Percentiles rank a stretch among this genome's conserved stretches.
Evolutionary conservation across 1,139 yeast species (phyloP).

Genomic region (Meyerozyma athensensis): DNA sequence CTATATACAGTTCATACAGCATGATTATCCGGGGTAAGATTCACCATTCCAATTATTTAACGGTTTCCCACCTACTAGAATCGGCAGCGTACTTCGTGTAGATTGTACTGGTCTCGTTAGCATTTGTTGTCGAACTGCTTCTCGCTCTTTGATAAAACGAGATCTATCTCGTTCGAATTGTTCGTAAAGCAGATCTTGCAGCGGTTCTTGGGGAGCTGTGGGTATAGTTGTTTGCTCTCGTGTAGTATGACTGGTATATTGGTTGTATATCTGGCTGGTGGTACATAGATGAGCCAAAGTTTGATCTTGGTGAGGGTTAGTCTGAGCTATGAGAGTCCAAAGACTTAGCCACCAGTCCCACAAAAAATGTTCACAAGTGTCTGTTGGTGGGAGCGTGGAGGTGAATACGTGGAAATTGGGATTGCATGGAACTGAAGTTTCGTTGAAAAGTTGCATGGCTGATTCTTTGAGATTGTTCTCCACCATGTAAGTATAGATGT

Average conservation of each 20-base stretch:
- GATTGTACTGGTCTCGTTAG: not conserved
- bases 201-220: not conserved
- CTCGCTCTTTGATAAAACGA: not conserved
- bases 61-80: too few relatives aligned
- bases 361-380: not conserved
- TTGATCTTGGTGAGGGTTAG: not conserved
- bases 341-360: constrained; percentile 3
- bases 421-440: constrained; percentile 2
- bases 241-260: too few relatives aligned
- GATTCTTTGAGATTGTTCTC: not conserved
- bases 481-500: not conserved
- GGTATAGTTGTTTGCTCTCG: not conserved
- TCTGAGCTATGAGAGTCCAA: not conserved
- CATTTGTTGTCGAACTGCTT: not conserved
- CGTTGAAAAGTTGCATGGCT: not conserved
- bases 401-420: not conserved
- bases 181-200: not conserved
- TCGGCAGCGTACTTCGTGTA: too few relatives aligned
- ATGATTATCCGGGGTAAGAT: not conserved
- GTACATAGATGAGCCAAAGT: not conserved
- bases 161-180: not conserved
- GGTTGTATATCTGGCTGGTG: not conserved
- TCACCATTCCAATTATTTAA: too few relatives aligned
- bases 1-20: constrained; percentile 1
- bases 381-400: not conserved